Evolutionary conservation across 805 yeast genomes (phyloP), one percentile per base, ranked within the genome.

Genomic region (Schizosaccharomyces osmophilus): DNA sequence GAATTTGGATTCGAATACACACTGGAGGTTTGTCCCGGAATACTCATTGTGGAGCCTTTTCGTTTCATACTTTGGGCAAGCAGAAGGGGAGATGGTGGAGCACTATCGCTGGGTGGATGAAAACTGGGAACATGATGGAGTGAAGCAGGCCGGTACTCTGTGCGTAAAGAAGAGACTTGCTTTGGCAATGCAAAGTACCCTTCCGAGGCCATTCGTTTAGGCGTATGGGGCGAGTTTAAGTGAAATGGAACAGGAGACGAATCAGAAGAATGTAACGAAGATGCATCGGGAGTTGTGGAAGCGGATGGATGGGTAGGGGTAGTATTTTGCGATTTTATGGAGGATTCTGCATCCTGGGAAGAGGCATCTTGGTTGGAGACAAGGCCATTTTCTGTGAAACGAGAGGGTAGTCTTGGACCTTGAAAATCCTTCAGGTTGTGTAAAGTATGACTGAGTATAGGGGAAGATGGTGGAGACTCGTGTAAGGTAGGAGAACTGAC

Each of bases 1-100:
- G 57, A 51, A 29, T 17, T 17, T 17, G 87, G 90, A 61, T 90
- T 83, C 0, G 78, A 69, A 1, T 94, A 94, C 5, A 42, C 41
- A 22, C 55, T 32, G 8, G 42, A 55, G 2, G 62, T 58, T 42
- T 61, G 62, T 5, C 43, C 55, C 4, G 59, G 55, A 13, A 48
- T 29, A 43, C 55, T 32, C 43, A 54, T 36, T 8, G 43, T 43
- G 22, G 59, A 36, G 24, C 41, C 42, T 24, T 55, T 32, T 36
- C 31, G 22, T 31, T 32, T 54, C 55, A 43, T 24, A 24, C 55
- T 36, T 19, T 36, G 54, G 15, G 36, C 19, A 29, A 51, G n/a
- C 13, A 17, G 4, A 51, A 29, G 31, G 57, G 57, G 36, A 22
- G 57, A 51, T 3, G 57, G 57, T 29, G 36, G 36, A 17, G 57